phyloP scores from a whole-genome alignment of 75 land plant species.

The Adiantum capillusveneris region DNA sequence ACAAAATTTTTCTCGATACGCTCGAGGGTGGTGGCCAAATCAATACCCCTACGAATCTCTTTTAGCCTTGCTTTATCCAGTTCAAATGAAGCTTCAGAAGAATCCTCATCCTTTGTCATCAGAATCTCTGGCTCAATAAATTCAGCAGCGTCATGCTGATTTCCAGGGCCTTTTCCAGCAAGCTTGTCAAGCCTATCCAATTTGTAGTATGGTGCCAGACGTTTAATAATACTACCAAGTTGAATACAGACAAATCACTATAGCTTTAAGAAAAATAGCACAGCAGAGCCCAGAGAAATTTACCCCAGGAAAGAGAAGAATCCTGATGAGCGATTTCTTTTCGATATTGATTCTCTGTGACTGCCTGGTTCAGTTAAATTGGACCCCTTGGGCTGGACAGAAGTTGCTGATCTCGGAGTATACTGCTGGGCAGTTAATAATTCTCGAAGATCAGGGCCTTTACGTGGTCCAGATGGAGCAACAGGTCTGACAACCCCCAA shows the following conservation, averaged over 20 bases:
- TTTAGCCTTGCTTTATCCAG: slow-evolving; percentile 33
- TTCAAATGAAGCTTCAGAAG: slow-evolving; percentile 51
- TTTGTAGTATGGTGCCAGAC: no score
- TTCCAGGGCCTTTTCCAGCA: slow-evolving; percentile 11
- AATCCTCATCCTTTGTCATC: slow-evolving; percentile 29
- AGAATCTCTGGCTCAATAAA: slow-evolving; percentile 10
- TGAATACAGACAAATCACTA: no score
- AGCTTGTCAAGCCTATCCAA: slow-evolving; percentile 16
- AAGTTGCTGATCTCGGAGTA: slow-evolving; percentile 10
- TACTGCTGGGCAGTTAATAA: neutral
- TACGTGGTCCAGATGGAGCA: neutral
- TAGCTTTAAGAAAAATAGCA: no score
- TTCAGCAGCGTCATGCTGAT: slow-evolving; percentile 11
- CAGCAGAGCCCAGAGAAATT: neutral
- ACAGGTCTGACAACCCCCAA: slow-evolving; percentile 7
- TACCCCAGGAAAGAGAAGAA: slow-evolving; percentile 32
- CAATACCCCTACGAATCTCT: slow-evolving; percentile 69
- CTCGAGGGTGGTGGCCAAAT: slow-evolving; percentile 73
- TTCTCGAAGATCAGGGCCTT: slow-evolving; percentile 14
- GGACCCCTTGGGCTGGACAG: slow-evolving; percentile 11
- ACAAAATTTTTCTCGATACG: slow-evolving; percentile 85
- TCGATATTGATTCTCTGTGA: slow-evolving; percentile 39
- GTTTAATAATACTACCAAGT: no score
- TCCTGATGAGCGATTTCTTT: slow-evolving; percentile 39
- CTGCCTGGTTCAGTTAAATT: slow-evolving; percentile 19